Base-by-base conservation (phyloP, 306 rosid species). In the Mucuna pruriens region DNA sequence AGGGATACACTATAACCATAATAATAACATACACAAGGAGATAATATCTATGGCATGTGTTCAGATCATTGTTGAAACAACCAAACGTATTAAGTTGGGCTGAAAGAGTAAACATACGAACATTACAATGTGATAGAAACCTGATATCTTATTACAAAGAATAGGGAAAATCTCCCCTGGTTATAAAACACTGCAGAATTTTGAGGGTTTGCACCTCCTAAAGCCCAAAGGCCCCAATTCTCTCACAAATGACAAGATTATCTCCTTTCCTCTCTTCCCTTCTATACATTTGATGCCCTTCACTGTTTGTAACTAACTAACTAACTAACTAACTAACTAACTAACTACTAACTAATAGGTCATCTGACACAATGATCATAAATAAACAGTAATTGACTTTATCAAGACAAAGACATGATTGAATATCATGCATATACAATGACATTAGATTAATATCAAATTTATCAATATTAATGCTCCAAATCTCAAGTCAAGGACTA, bases 321-420 rank as follows among this genome's bases (percentile, higher is more conserved):
- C 19, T 16, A 52, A 52, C 51, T 13, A n/a, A 10, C 54, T 15
- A 6, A 48, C 5, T 48, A 6, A 29, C 31, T 48, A 48, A 13
- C 48, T 11, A 10, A 40, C 45, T 5, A 23, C 9, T 25, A 29
- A 62, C 42, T 16, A 33, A 7, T 62, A 62, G 13, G 4, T 62
- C 6, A 62, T 33, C 44, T 33, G 2, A 6, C n/a, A 60, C 16
- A 25, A 16, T 60, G 65, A 48, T 3, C 73, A 76, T 57, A 11
- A 68, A 42, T 44, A 38, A 36, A 76, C 23, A 60, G 25, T 22
- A 19, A 68, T 26, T 36, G 79, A 72, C 31, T 81, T 64, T 26
- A 63, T 49, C 48, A 52, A 63, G 26, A 51, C 49, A 38, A 23
- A 36, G 4, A 62, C 15, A 12, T 61, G 16, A 55, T 38, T 73